A percentile compares a stretch with the other conserved stretches of the same genome.
phyloP scores from a whole-genome alignment of 1,284 basidiomycete species.

The Peniophora sp. region DNA sequence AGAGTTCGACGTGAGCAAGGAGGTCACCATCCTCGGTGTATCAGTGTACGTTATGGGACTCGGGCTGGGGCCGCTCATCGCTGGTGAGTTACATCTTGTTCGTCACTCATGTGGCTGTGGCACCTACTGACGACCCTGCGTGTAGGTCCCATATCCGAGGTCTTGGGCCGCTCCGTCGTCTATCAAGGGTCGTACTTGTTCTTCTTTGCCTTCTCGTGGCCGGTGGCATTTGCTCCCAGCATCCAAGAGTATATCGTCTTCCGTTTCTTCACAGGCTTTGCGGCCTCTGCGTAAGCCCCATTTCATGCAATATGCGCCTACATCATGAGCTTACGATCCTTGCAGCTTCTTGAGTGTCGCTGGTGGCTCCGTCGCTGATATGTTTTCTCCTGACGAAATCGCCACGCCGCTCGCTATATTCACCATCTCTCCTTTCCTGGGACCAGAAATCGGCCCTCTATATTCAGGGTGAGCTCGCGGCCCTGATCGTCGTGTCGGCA shows the following conservation, averaged over 20 bases:
- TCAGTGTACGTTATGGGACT: slow-evolving; percentile 65
- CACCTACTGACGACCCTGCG: background rate
- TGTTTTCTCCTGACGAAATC: slow-evolving; percentile 54
- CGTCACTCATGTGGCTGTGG: background rate
- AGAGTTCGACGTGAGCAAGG: slow-evolving; percentile 53
- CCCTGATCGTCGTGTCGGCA: too few relatives aligned
- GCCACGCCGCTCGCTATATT: slow-evolving; percentile 77
- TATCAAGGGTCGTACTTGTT: slow-evolving; percentile 43
- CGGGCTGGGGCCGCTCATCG: slow-evolving; percentile 39
- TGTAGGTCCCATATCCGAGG: slow-evolving; percentile 39
- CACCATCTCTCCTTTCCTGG: slow-evolving; percentile 64
- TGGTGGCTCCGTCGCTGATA: slow-evolving; percentile 72
- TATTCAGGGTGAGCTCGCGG: slow-evolving; percentile 41
- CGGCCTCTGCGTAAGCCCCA: background rate
- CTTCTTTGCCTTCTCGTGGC: slow-evolving; percentile 50
- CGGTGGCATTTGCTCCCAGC: slow-evolving; percentile 61
- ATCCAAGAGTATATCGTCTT: slow-evolving; percentile 44
- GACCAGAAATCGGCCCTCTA: slow-evolving; percentile 63
- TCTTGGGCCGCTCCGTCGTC: slow-evolving; percentile 48
- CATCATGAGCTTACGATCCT: slow-evolving; percentile 33
- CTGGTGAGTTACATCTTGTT: slow-evolving; percentile 20
- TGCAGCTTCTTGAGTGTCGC: slow-evolving; percentile 61
- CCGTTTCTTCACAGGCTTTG: slow-evolving; percentile 31
- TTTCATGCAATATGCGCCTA: too few relatives aligned
- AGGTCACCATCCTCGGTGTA: slow-evolving; percentile 63